Evolutionary conservation across 1,284 basidiomycete species (phyloP).

Genomic region (Stygiomarasmius scandens): DNA sequence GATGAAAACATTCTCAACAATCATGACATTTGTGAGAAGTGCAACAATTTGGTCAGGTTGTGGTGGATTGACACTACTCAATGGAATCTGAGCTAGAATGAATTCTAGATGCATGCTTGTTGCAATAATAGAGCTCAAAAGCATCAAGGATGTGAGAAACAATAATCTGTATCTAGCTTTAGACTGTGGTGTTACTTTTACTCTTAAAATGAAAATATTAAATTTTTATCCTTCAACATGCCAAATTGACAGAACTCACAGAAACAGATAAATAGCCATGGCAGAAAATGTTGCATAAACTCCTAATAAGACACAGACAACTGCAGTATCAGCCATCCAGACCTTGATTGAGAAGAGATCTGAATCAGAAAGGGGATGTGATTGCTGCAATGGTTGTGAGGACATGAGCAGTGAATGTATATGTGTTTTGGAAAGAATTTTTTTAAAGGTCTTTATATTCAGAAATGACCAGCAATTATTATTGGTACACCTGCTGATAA

Average conservation of each 20-base stretch:
- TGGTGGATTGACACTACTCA: background rate
- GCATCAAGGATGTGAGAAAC: background rate
- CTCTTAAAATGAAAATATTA: no score
- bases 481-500: no score
- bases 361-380: background rate
- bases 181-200: background rate
- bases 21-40: background rate
- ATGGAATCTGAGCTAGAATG: background rate
- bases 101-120: background rate
- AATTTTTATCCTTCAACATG: no score
- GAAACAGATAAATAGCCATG: background rate
- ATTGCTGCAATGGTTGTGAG: background rate
- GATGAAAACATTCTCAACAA: background rate
- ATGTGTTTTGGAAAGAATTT: no score
- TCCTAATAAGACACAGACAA: background rate
- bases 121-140: background rate
- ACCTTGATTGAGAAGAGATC: background rate
- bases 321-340: background rate
- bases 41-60: no score
- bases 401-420: no score
- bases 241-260: background rate
- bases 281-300: background rate
- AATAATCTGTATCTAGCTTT: background rate
- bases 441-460: no score
- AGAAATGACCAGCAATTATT: no score